Evolutionary conservation across 2,329 filamentous ascomycete genomes (phyloP).

Genomic region (Cucurbitaria berberidis): DNA sequence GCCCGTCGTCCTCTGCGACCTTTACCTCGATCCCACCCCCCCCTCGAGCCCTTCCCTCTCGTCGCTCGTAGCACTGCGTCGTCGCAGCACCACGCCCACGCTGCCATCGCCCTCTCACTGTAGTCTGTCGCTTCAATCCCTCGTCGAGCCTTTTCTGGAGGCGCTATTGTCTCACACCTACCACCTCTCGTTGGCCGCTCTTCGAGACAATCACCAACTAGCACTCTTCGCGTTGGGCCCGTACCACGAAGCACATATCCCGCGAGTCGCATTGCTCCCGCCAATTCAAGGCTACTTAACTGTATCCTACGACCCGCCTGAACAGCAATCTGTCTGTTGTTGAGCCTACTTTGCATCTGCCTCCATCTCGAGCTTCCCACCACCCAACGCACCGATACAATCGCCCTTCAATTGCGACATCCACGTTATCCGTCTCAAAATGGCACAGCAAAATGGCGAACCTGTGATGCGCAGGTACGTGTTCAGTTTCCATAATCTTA

Average conservation of each 20-base stretch:
- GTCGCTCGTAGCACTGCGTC: conserved; percentile 1
- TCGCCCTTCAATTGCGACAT: conserved; percentile 5
- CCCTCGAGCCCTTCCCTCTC: neutral
- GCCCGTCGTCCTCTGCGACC: neutral
- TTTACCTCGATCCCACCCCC: neutral
- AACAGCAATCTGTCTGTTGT: neutral
- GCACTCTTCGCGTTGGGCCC: conserved; percentile 2
- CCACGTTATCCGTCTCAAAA: conserved; percentile 21
- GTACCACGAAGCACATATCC: conserved; percentile 5
- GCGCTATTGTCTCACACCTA: conserved; percentile 10
- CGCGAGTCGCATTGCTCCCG: conserved; percentile 1
- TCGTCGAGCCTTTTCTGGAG: conserved; percentile 4
- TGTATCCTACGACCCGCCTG: conserved; percentile 10
- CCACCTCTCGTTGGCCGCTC: conserved; percentile 10
- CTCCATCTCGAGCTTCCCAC: neutral
- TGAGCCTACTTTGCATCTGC: neutral
- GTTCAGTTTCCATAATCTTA: conserved; percentile 12
- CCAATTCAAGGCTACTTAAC: conserved; percentile 13
- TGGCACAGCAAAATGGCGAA: conserved; percentile 51
- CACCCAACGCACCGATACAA: neutral
- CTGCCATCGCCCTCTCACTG: conserved; percentile 5
- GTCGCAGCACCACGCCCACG: conserved; percentile 4
- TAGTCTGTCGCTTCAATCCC: conserved; percentile 18
- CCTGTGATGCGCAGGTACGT: conserved; percentile 72
- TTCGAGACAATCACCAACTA: conserved; percentile 10